Conservation (phyloP, 345 rosid species). For the Eucalyptus urophylla region DNA sequence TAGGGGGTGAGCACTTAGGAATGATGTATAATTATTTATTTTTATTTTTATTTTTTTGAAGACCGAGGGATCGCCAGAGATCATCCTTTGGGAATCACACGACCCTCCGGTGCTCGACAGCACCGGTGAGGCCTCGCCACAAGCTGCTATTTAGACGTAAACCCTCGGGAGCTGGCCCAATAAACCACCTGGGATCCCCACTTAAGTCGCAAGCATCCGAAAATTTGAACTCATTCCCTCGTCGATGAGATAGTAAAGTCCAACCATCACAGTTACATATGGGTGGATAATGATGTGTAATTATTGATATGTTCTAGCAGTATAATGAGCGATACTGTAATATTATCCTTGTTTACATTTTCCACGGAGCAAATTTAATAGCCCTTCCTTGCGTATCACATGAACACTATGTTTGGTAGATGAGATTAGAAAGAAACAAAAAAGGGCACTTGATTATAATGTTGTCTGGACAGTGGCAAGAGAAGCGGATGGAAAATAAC, state of each 20-base stretch:
- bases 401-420: neutral
- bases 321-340: neutral
- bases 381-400: neutral
- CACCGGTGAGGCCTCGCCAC: rapidly evolving
- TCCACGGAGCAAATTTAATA: neutral
- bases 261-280: too few species aligned
- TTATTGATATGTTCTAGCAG: neutral
- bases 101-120: rapidly evolving
- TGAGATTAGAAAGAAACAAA: neutral
- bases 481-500: neutral
- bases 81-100: rapidly evolving
- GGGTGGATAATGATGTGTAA: neutral
- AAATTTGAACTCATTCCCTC: too few species aligned
- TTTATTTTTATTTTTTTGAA: too few species aligned
- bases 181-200: too few species aligned
- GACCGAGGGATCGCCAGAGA: rapidly evolving
- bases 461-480: neutral
- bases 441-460: neutral
- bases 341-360: neutral
- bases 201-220: rapidly evolving
- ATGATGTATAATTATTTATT: neutral
- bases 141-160: too few species aligned
- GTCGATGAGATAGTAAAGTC: rapidly evolving
- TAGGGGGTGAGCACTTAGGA: neutral
- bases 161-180: rapidly evolving